These are phyloP conservation scores for Daldinia vernicosa DNA, from an alignment of 495 filamentous ascomycete species.

Conservation along the genomic window DNA sequence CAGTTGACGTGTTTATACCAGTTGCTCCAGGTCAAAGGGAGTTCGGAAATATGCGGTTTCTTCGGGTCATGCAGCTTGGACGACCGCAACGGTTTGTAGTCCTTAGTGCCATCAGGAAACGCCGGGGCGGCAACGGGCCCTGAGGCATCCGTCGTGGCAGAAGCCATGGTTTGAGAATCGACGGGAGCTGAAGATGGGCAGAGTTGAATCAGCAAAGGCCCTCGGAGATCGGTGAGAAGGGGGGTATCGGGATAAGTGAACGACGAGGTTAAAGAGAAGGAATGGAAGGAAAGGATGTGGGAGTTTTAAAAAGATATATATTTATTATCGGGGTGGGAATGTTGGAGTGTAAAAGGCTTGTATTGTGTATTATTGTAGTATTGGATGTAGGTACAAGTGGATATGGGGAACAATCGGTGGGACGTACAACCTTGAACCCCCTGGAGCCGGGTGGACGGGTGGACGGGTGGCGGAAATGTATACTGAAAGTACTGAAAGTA, in stretches of 20 bases:
- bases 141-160: constrained; percentile 46
- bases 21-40: constrained; percentile 81
- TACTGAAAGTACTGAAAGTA: constrained; percentile 16
- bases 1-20: constrained; percentile 99
- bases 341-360: not conserved
- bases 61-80: constrained; percentile 58
- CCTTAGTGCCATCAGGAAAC: constrained; percentile 59
- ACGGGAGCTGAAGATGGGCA: constrained; percentile 8
- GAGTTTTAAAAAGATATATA: constrained; percentile 29
- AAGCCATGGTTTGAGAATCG: constrained; percentile 52
- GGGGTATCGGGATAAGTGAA: constrained; percentile 20
- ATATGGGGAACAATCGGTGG: constrained; percentile 40
- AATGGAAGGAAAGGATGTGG: constrained; percentile 8
- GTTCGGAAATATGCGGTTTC: constrained; percentile 64
- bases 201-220: constrained; percentile 37
- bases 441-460: constrained; percentile 3
- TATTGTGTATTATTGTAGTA: too few relatives aligned
- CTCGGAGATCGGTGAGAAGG: constrained; percentile 17
- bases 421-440: constrained; percentile 24
- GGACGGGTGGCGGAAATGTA: constrained; percentile 33
- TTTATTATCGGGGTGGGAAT: constrained; percentile 19
- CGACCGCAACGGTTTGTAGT: constrained; percentile 56
- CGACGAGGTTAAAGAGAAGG: constrained; percentile 26
- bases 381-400: constrained; percentile 31
- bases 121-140: constrained; percentile 47